Evolutionary conservation across 169 alveolate species (phyloP), one percentile per base, ranked within the genome.

Genomic region (Cryptosporidium canis): DNA sequence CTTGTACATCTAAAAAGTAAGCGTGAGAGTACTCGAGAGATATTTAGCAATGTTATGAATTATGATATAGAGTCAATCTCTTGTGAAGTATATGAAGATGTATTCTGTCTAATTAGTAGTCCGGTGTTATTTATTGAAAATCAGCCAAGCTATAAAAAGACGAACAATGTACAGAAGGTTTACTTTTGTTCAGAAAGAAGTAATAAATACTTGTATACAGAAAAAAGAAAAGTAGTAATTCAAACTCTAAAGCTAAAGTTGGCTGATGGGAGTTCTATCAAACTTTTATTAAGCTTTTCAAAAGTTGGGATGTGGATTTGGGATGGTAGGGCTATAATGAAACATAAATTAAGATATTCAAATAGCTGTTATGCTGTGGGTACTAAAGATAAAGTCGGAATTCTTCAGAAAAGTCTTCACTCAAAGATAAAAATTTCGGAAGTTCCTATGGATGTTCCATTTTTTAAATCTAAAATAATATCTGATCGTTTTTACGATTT

Each of bases 361-460:
- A 45, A 45, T 29, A 68, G 29, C 5, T 45, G 83, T 33, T 8
- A 31, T 68, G 44, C 47, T 24, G 1, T 48, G 27, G 83, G 66
- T 4, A 47, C 8, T 12, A 44, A 14, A 45, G 63, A 48, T 31
- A 68, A 45, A 27, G 18, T 29, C 5, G 27, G 29, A 33, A 48
- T 43, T 21, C 27, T 31, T 5, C 66, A 41, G 47, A 68, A 68
- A 51, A 29, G 44, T 27, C 8, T 35, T 3, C 47, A 77, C 41
- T 53, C 72, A 8, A 55, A 37, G 8, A 58, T 48, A 29, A 51
- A 33, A 0, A 53, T 47, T 37, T 71, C 48, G 9, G 64, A 48
- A 9, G 16, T 33, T 14, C 58, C n/a, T 14, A 71, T 77, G n/a
- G 71, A 56, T 2, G 55, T 77, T 39, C 87, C 87, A n/a, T 43